Conservation (phyloP, 306 rosid genomes). For the Glycine tomentella region DNA sequence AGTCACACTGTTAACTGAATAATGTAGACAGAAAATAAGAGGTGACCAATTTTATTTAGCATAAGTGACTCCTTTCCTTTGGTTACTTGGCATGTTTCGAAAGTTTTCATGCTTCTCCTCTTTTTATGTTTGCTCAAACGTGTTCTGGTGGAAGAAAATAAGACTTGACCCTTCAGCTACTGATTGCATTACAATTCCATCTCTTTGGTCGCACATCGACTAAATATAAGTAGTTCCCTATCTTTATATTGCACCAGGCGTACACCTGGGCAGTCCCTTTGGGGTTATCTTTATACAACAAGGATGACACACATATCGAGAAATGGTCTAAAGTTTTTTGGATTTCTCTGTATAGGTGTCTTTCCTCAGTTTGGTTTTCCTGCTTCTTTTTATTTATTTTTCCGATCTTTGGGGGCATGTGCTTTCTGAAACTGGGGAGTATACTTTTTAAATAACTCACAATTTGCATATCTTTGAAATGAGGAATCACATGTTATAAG, state of each 20-base stretch:
- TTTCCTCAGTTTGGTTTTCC: neutral
- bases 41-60: neutral
- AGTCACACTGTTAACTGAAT: constrained; percentile 12
- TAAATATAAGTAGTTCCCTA: neutral
- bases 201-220: neutral
- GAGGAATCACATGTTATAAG: neutral
- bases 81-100: neutral
- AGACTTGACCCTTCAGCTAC: too few species aligned
- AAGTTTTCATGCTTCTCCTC: neutral
- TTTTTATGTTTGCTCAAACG: neutral
- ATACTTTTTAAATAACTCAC: neutral
- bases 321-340: neutral
- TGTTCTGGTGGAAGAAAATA: constrained; percentile 13
- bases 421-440: neutral
- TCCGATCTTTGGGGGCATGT: neutral
- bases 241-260: neutral
- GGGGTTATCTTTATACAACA: neutral
- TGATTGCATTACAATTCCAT: neutral
- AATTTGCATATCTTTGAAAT: neutral
- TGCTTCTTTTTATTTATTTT: neutral
- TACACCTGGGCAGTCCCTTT: neutral
- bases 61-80: too few species aligned
- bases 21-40: neutral
- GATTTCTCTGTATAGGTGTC: neutral
- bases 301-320: too few species aligned